Evolutionary conservation across 306 rosid genomes (phyloP).

Genomic region (Cucurbita moschata): DNA sequence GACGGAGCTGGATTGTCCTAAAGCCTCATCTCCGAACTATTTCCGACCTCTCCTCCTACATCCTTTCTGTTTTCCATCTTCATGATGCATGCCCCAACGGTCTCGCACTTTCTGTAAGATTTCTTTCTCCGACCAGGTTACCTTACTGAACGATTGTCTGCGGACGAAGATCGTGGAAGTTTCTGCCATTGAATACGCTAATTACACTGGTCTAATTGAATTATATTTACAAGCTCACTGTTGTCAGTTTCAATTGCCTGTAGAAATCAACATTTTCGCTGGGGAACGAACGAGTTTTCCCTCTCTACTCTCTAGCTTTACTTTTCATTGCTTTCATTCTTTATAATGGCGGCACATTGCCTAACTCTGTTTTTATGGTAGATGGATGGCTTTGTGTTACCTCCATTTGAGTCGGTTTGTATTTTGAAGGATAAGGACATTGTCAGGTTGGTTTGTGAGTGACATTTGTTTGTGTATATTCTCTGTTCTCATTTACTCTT

Average conservation of each 20-base stretch:
- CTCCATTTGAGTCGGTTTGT: conserved; percentile 69
- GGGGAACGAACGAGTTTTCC: background rate
- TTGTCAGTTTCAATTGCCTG: background rate
- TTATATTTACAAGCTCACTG: background rate
- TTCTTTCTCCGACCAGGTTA: background rate
- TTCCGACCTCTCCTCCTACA: conserved; percentile 45
- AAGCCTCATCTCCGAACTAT: conserved; percentile 54
- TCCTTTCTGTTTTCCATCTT: conserved; percentile 37
- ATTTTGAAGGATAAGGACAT: conserved; percentile 77
- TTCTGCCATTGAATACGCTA: background rate
- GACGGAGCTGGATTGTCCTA: conserved; percentile 68
- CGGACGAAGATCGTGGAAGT: background rate
- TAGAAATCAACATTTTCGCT: background rate
- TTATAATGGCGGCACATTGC: background rate
- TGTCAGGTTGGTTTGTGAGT: conserved; percentile 35
- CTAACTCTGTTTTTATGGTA: conserved; percentile 14
- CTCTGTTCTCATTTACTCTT: background rate
- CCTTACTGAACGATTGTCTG: background rate
- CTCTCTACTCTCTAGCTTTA: background rate
- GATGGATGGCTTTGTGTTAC: conserved; percentile 93
- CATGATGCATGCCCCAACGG: conserved; percentile 51
- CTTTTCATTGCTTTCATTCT: background rate
- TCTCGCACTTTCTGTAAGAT: conserved; percentile 51
- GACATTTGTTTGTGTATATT: background rate
- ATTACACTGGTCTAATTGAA: background rate